phyloP scores from a whole-genome alignment of 208 protist species.

The Jaenimonas drosophilae region DNA sequence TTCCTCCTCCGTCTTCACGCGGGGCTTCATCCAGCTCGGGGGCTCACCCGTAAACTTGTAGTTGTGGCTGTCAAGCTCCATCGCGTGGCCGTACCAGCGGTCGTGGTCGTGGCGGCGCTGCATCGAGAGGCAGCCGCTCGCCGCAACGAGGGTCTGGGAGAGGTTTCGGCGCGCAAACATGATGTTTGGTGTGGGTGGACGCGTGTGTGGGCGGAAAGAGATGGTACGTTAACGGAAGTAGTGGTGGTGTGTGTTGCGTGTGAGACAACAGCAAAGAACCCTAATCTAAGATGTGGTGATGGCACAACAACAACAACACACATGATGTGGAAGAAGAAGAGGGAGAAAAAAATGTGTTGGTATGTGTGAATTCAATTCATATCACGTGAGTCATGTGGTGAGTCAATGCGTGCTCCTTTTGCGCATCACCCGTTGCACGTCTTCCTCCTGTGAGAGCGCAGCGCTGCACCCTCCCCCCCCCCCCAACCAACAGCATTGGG shows the following conservation, averaged over 20 bases:
- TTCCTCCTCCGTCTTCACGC: conserved; percentile 70
- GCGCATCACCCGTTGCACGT: too few species aligned
- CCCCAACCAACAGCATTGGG: too few species aligned
- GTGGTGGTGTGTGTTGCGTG: conserved; percentile 2
- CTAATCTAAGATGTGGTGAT: neutral
- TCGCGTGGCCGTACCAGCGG: conserved; percentile 79
- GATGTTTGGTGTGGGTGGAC: neutral
- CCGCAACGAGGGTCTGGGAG: conserved; percentile 21
- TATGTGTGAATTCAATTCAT: too few species aligned
- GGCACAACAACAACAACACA: conserved; percentile 2
- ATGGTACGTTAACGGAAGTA: too few species aligned
- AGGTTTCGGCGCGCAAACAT: conserved; percentile 58
- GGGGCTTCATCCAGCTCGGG: conserved; percentile 61
- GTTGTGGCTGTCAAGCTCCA: conserved; percentile 77
- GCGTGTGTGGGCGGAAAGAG: neutral
- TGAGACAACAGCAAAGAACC: neutral
- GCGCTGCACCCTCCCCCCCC: too few species aligned
- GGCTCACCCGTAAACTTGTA: conserved; percentile 81
- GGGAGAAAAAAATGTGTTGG: conserved; percentile 7
- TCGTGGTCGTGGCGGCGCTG: conserved; percentile 74
- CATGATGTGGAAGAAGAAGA: neutral
- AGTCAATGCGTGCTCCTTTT: too few species aligned
- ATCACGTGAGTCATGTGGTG: too few species aligned
- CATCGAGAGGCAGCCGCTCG: conserved; percentile 18
- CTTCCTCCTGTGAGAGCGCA: too few species aligned